phyloP scores from a whole-genome alignment of 2,329 filamentous ascomycete species.

The Elsinoe fawcettii region DNA sequence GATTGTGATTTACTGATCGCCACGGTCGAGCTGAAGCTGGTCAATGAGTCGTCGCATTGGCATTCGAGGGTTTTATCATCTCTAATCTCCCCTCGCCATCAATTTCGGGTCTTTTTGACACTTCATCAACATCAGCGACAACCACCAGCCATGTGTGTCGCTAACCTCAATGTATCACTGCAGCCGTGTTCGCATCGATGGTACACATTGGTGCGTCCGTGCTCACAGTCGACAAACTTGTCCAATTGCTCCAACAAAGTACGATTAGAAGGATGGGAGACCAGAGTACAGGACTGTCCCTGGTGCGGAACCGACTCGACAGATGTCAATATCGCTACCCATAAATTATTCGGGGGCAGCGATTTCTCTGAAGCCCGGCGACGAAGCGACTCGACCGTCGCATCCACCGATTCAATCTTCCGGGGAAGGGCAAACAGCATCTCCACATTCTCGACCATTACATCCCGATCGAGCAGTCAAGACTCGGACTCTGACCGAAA shows the following conservation, averaged over 20 bases:
- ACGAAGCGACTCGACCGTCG: slow-evolving; percentile 18
- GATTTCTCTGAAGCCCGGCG: slow-evolving; percentile 29
- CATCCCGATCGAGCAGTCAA: slow-evolving; percentile 26
- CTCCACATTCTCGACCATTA: slow-evolving; percentile 21
- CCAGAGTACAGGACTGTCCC: slow-evolving; percentile 40
- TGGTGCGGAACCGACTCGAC: slow-evolving; percentile 32
- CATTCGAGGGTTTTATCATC: not conserved
- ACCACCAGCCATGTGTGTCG: slow-evolving; percentile 39
- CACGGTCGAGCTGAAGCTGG: not conserved
- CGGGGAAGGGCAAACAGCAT: slow-evolving; percentile 20
- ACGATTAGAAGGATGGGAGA: slow-evolving; percentile 43
- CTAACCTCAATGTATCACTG: slow-evolving; percentile 42
- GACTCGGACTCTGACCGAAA: slow-evolving; percentile 2
- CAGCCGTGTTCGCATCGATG: slow-evolving; percentile 43
- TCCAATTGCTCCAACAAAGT: slow-evolving; percentile 40
- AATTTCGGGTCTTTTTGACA: not conserved
- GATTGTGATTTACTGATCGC: slow-evolving; percentile 8
- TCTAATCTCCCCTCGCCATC: not conserved
- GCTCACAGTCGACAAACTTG: slow-evolving; percentile 38
- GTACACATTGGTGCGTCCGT: slow-evolving; percentile 41
- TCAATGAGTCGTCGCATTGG: not conserved
- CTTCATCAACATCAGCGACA: not conserved
- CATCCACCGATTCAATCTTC: slow-evolving; percentile 16
- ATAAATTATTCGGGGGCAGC: slow-evolving; percentile 39
- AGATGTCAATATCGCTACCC: slow-evolving; percentile 36